Base-by-base conservation (phyloP, 805 yeast species). In the Saccharomycopsis oosterbeekiorum region DNA sequence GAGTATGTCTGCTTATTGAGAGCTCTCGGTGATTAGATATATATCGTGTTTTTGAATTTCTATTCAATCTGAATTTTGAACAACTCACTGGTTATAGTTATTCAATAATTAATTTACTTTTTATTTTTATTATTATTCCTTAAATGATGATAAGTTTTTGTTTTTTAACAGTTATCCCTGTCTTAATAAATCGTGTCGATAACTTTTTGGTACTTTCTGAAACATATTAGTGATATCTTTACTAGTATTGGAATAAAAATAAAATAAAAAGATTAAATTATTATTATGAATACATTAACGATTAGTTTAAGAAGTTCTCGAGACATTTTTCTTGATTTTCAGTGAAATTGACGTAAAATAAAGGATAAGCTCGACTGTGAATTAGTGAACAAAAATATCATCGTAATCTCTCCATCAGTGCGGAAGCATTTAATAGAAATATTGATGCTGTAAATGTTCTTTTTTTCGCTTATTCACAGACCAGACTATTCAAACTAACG, bases 101-200 rank as follows among this genome's bases (percentile, higher is more conserved):
- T 34, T n/a, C 19, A 17, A 15, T 29, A 29, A 34, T 29, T 39
- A 43, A 4, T 39, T 17, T 15, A 34, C 12, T 55, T 54, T 17
- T 55, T 39, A 1, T 55, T 24, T 24, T 4, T 26, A 29, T 24
- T 40, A 39, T 10, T 15, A 36, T 58, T 26, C 42, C 37, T 53
- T 36, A 14, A 70, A 73, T 84, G 89, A 84, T 84, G 88, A 84
- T 76, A 78, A 71, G 74, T 63, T 71, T 74, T 76, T 75, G 72
- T 70, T 76, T 57, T n/a, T 51, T 77, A 72, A 85, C 89, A 85
- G 89, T 85, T 85, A 85, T 85, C 89, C 89, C 89, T 85, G 89
- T 85, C 89, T 85, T 84, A 85, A 85, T 73, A 83, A 66, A 83
- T 72, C 71, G 80, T 85, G 89, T 84, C 89, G 89, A 85, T 86